phyloP scores from a whole-genome alignment of 169 alveolate species.

The Babesia sp. region DNA sequence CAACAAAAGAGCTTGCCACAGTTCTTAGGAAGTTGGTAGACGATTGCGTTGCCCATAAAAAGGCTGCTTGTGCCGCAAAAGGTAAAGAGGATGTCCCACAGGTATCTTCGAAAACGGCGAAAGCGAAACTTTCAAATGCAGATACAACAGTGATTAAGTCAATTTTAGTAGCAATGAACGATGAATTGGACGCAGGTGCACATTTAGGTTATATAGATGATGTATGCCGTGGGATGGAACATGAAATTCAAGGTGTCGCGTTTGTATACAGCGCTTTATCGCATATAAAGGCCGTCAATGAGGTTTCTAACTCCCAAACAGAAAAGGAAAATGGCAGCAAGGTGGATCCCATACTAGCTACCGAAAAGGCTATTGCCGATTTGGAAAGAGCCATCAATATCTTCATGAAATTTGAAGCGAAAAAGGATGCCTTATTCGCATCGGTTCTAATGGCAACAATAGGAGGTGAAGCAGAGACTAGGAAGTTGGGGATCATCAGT shows the following conservation, averaged over 20 bases:
- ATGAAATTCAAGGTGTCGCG: slow-evolving; percentile 61
- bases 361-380: slow-evolving; percentile 27
- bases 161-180: slow-evolving; percentile 19
- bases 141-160: neutral
- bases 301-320: neutral
- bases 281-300: neutral
- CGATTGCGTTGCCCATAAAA: neutral
- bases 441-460: slow-evolving; percentile 21
- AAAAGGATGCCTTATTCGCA: slow-evolving; percentile 41
- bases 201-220: slow-evolving; percentile 15
- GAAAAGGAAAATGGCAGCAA: neutral
- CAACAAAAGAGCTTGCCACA: neutral
- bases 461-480: slow-evolving; percentile 34
- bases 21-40: slow-evolving; percentile 4
- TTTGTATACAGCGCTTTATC: slow-evolving; percentile 22
- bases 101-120: slow-evolving; percentile 2
- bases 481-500: slow-evolving; percentile 29
- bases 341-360: neutral
- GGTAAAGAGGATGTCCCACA: neutral
- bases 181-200: slow-evolving; percentile 24
- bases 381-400: slow-evolving; percentile 45
- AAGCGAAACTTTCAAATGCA: neutral
- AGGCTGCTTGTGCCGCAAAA: neutral
- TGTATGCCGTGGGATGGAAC: slow-evolving; percentile 33
- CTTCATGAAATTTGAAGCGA: slow-evolving; percentile 12